Evolutionary conservation across 2,329 filamentous ascomycete genomes (phyloP).

Genomic region (Arthrinium puccinioides): DNA sequence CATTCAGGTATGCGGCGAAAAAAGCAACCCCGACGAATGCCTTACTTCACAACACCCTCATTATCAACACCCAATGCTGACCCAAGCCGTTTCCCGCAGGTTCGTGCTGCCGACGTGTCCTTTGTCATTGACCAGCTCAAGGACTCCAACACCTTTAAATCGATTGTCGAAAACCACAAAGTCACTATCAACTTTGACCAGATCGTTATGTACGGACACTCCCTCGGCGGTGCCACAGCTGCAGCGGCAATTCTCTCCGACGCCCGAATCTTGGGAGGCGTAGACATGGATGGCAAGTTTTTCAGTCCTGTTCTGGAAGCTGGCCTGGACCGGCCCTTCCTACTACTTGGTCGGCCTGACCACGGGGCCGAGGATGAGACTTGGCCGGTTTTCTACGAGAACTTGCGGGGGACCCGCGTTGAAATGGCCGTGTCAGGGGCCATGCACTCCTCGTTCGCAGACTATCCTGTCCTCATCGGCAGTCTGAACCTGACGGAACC

Average conservation of each 20-base stretch:
- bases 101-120: constrained; percentile 5
- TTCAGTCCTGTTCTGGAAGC: constrained; percentile 18
- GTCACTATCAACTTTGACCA: background rate
- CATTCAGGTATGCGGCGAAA: constrained; percentile 2
- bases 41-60: background rate
- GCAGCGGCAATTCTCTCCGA: constrained; percentile 2
- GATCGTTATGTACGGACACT: constrained; percentile 7
- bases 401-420: constrained; percentile 16
- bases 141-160: background rate
- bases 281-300: constrained; percentile 4
- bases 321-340: constrained; percentile 22
- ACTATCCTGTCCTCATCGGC: constrained; percentile 10
- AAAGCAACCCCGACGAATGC: no score
- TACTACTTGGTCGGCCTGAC: constrained; percentile 20
- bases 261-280: constrained; percentile 3
- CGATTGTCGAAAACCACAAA: background rate
- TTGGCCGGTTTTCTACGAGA: constrained; percentile 22
- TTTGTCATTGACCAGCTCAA: constrained; percentile 8
- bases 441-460: constrained; percentile 23
- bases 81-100: background rate
- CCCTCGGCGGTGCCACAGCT: constrained; percentile 5
- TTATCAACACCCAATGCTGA: background rate
- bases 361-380: constrained; percentile 22
- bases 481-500: background rate
- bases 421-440: constrained; percentile 17